These are phyloP conservation scores for Alternaria gaisen DNA, from an alignment of 2,329 filamentous ascomycete genomes.

Conservation along the genomic window DNA sequence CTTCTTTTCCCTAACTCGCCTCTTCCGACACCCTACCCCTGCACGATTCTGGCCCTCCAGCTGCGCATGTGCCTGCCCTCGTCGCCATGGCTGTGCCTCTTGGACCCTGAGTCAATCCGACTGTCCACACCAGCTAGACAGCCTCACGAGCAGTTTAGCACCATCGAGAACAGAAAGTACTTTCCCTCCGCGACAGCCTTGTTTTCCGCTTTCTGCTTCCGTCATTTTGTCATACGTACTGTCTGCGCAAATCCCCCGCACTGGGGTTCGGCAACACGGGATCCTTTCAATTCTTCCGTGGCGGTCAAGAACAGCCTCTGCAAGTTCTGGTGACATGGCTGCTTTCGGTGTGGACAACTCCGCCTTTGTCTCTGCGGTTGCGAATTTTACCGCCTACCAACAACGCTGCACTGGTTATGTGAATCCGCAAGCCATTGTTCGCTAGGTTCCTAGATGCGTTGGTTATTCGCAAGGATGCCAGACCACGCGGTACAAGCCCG, in stretches of 20 bases:
- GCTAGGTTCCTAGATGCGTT: conserved; percentile 34
- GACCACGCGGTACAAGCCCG: conserved; percentile 35
- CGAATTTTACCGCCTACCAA: conserved; percentile 25
- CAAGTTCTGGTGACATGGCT: conserved; percentile 40
- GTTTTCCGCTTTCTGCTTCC: conserved; percentile 9
- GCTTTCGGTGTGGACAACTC: conserved; percentile 33
- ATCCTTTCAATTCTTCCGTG: conserved; percentile 39
- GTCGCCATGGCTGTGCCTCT: conserved; percentile 25
- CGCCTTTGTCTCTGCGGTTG: conserved; percentile 26
- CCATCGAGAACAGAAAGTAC: background rate
- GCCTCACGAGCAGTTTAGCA: conserved; percentile 20
- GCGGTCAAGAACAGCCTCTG: conserved; percentile 34
- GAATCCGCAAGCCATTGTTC: conserved; percentile 36
- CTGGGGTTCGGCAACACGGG: conserved; percentile 33
- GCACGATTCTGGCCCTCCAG: conserved; percentile 26
- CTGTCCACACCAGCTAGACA: conserved; percentile 17
- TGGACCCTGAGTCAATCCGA: conserved; percentile 24
- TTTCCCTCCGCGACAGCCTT: conserved; percentile 7
- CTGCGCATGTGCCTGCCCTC: conserved; percentile 28
- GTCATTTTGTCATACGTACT: background rate
- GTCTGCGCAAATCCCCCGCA: conserved; percentile 8
- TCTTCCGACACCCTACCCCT: conserved; percentile 24
- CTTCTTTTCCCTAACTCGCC: conserved; percentile 31
- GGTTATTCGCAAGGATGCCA: conserved; percentile 25
- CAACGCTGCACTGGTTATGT: conserved; percentile 19